Percentiles rank a stretch among this genome's conserved stretches.
These are phyloP conservation scores for Kwoniella mangroviensis DNA, from an alignment of 768 basidiomycete species.

Conservation along the genomic window DNA sequence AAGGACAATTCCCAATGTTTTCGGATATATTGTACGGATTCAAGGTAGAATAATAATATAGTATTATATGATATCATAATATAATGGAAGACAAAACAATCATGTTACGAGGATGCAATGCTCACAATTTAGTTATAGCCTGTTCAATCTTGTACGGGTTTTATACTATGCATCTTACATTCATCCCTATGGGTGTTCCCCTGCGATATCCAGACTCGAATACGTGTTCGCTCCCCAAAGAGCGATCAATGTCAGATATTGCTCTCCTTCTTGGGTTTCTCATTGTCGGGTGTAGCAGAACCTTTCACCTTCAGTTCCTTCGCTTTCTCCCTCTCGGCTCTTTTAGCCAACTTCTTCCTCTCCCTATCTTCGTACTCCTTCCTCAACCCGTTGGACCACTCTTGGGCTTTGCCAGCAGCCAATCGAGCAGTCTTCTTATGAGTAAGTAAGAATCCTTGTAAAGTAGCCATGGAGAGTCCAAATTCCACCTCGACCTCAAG, in stretches of 20 bases:
- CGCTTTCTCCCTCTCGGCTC: slow-evolving; percentile 5
- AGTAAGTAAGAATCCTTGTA: slow-evolving; percentile 82
- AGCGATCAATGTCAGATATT: neutral
- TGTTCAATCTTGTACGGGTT: neutral
- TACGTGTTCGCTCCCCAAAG: neutral
- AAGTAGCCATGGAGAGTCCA: slow-evolving; percentile 67
- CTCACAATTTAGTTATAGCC: no score
- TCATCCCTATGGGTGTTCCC: neutral
- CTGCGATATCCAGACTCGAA: neutral
- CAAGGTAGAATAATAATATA: neutral
- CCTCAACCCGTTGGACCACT: slow-evolving; percentile 62
- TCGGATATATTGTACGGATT: no score
- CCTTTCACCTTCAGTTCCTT: neutral
- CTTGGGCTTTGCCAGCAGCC: slow-evolving; percentile 76
- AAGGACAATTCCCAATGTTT: no score
- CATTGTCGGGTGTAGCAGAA: neutral
- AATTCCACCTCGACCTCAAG: neutral
- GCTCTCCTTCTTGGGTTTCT: neutral
- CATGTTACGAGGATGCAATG: no score
- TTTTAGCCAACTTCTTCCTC: neutral
- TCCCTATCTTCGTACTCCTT: slow-evolving; percentile 2
- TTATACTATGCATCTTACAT: neutral
- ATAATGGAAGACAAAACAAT: no score
- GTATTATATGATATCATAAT: neutral
- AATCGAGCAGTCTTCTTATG: slow-evolving; percentile 67